Base-by-base conservation (phyloP, 225 moss, liverwort and hornwort species). In the Neckera pumila region DNA sequence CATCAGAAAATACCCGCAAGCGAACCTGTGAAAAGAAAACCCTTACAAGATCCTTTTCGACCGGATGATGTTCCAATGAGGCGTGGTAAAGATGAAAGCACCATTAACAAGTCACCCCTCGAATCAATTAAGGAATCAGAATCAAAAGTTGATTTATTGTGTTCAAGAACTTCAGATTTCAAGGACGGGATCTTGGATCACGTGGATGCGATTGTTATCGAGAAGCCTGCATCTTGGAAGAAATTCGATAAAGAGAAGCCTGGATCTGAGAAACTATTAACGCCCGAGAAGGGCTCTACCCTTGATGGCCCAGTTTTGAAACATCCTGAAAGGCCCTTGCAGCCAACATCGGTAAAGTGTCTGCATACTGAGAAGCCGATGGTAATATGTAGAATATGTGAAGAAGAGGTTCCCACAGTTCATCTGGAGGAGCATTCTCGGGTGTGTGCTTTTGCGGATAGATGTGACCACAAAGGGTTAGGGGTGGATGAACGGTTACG, bases 351-450 rank as follows among this genome's bases (percentile, higher is more conserved):
- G 54, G 87, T 88, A 40, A 91, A 90, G 91, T 93, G 85, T 60
- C 86, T 80, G 73, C 72, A 92, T 43, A 92, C 93, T 84, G 99
- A 97, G 82, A 94, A 96, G 79, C 91, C 92, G 33, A 89, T 93
- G 90, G 97, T 99, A 14, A 99, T 99, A 80, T 99, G 99, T 93
- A 96, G 99, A 96, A 99, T 99, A 90, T 99, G 99, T 92, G 99
- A 99, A 95, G 99, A 99, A 94, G 97, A 96, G 90, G 97, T 99
- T 89, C 94, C 96, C 56, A 97, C 96, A 18, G 87, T 93, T 87
- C 94, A 95, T 86, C 86, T 99, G 69, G 99, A 99, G 90, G 99
- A 97, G 84, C 99, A 99, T 94, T 99, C 99, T 80, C 96, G 94
- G 84, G 94, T 99, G 79, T 99, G 99, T 92, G 99, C 99, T 71